These are phyloP conservation scores for Phytophthora colocasiae DNA, from an alignment of 352 stramenopile species.

Conservation along the genomic window DNA sequence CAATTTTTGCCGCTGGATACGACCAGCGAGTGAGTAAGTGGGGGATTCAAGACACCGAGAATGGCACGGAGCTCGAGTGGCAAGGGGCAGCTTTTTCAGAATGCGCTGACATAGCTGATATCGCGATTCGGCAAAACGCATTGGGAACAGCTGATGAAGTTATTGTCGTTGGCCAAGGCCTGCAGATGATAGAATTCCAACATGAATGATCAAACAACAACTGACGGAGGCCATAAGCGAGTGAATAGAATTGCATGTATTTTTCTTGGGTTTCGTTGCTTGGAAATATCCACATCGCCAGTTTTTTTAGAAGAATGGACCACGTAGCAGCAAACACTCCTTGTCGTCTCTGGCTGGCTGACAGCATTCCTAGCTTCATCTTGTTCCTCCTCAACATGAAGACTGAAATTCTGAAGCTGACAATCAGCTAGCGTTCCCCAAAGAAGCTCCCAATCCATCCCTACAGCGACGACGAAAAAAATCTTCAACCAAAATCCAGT, in stretches of 20 bases:
- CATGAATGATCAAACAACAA: conserved; percentile 14
- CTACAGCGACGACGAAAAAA: conserved; percentile 33
- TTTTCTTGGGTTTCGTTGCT: conserved; percentile 44
- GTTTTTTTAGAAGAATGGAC: conserved; percentile 37
- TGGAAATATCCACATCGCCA: conserved; percentile 48
- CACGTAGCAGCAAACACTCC: conserved; percentile 39
- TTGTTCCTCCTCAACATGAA: conserved; percentile 8
- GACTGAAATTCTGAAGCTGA: conserved; percentile 6
- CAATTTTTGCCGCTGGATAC: conserved; percentile 78
- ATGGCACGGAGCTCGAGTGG: conserved; percentile 46
- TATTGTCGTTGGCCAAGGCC: conserved; percentile 79
- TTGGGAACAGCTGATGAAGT: conserved; percentile 33
- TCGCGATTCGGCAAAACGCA: conserved; percentile 43
- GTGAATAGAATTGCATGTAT: conserved; percentile 48
- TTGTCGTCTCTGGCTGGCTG: conserved; percentile 27
- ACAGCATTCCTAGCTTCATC: conserved; percentile 6
- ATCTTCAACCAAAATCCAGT: conserved; percentile 50
- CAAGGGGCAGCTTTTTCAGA: conserved; percentile 72
- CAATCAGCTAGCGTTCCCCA: conserved; percentile 11
- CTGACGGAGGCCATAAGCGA: conserved; percentile 3
- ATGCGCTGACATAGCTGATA: conserved; percentile 81
- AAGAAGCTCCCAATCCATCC: conserved; percentile 9
- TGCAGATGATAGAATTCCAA: conserved; percentile 70
- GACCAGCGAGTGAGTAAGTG: conserved; percentile 88
- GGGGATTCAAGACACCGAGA: conserved; percentile 29